Evolutionary conservation across 768 basidiomycete species (phyloP).

Genomic region (Termitomyces titanicus): DNA sequence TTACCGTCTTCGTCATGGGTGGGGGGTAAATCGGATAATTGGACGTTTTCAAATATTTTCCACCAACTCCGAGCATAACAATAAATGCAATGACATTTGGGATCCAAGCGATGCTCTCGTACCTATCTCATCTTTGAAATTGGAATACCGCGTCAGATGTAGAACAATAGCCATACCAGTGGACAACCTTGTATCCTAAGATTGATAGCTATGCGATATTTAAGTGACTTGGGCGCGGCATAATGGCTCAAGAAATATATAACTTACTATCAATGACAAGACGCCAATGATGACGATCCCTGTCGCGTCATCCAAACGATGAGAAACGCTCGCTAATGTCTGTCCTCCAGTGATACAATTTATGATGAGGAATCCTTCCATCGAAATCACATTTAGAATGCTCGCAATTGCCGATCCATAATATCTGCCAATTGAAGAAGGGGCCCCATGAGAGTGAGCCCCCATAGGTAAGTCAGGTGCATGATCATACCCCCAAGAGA

Average conservation of each 20-base stretch:
- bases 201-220: conserved; percentile 42
- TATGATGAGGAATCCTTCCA: conserved; percentile 63
- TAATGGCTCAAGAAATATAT: neutral
- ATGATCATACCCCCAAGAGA: conserved; percentile 26
- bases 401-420: conserved; percentile 52
- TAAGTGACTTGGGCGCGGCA: neutral
- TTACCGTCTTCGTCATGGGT: conserved; percentile 23
- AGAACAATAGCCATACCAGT: conserved; percentile 38
- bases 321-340: conserved; percentile 52
- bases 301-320: conserved; percentile 29
- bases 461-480: conserved; percentile 1
- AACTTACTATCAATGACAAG: conserved; percentile 32
- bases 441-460: neutral
- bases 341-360: conserved; percentile 71
- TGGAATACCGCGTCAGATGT: neutral
- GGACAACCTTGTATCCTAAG: conserved; percentile 60
- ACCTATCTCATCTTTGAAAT: conserved; percentile 18
- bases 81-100: conserved; percentile 62
- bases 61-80: conserved; percentile 60
- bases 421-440: conserved; percentile 33
- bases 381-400: conserved; percentile 53
- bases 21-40: conserved; percentile 17
- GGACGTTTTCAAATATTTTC: conserved; percentile 47
- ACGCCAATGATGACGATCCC: conserved; percentile 39
- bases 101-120: conserved; percentile 64